These are phyloP conservation scores for Fusarium cyanostomum DNA, from an alignment of 2,329 filamentous ascomycete species.

Conservation along the genomic window DNA sequence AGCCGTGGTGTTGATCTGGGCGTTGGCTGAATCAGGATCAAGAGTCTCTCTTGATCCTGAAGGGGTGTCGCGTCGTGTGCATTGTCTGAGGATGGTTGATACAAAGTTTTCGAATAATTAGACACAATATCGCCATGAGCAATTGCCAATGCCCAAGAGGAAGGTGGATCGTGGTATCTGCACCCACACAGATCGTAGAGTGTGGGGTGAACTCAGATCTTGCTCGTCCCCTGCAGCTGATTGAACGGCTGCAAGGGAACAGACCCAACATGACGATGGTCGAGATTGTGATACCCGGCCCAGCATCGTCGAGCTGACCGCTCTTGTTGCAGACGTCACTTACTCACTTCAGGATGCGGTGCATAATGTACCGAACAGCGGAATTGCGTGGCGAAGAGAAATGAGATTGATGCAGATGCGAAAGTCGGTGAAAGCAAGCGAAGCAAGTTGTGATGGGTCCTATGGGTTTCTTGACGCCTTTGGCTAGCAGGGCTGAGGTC, in stretches of 20 bases:
- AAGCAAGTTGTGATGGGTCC: slow-evolving; percentile 24
- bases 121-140: not conserved
- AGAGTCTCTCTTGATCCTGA: not conserved
- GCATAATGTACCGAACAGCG: not conserved
- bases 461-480: slow-evolving; percentile 9
- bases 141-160: slow-evolving; percentile 2
- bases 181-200: slow-evolving; percentile 28
- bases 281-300: slow-evolving; percentile 14
- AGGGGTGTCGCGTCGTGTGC: not conserved
- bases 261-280: slow-evolving; percentile 18
- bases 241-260: slow-evolving; percentile 32
- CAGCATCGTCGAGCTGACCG: slow-evolving; percentile 25
- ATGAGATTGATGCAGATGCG: slow-evolving; percentile 6
- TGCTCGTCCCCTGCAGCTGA: slow-evolving; percentile 31
- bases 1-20: not conserved
- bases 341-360: not conserved
- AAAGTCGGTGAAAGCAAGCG: slow-evolving; percentile 36
- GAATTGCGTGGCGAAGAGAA: not conserved
- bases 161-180: slow-evolving; percentile 32
- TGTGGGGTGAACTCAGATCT: slow-evolving; percentile 39
- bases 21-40: not conserved
- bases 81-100: not conserved
- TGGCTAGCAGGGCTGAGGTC: slow-evolving; percentile 21
- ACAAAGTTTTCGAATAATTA: not conserved
- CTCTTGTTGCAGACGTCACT: not conserved